Evolutionary conservation across 352 stramenopile genomes (phyloP).

Genomic region (Blastocystis sp.): DNA sequence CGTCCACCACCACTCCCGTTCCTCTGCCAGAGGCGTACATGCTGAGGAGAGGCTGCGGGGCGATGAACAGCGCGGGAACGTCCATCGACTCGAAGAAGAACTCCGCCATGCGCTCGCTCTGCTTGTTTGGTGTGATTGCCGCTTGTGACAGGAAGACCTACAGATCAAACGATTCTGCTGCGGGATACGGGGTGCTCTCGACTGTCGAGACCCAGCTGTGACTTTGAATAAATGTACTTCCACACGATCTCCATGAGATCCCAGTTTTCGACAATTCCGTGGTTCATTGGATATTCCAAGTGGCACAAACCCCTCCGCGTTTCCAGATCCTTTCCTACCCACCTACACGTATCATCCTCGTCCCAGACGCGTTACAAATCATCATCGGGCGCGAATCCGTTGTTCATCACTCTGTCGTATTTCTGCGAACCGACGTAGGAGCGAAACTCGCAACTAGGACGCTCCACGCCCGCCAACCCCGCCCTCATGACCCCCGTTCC

Average conservation of each 20-base stretch:
- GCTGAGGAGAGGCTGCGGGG: constrained; percentile 61
- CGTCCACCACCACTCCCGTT: constrained; percentile 65
- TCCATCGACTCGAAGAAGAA: constrained; percentile 69
- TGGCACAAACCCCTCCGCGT: constrained; percentile 81
- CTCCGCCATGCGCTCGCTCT: constrained; percentile 58
- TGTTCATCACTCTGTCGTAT: constrained; percentile 91
- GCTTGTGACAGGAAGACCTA: constrained; percentile 84
- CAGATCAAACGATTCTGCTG: constrained; percentile 83
- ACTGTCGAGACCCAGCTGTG: constrained; percentile 75
- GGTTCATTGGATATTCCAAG: constrained; percentile 86
- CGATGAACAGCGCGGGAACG: constrained; percentile 61
- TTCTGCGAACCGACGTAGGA: constrained; percentile 90
- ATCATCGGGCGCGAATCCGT: constrained; percentile 77
- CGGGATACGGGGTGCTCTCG: constrained; percentile 77
- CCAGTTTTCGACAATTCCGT: constrained; percentile 89
- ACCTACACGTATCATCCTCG: constrained; percentile 75
- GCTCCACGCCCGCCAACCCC: constrained; percentile 91
- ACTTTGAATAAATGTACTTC: constrained; percentile 77
- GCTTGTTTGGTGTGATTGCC: constrained; percentile 82
- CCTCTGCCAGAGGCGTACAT: constrained; percentile 8
- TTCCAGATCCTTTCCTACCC: constrained; percentile 76
- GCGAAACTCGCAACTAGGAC: constrained; percentile 87
- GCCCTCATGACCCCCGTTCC: constrained; percentile 91
- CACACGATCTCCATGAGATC: constrained; percentile 85
- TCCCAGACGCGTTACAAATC: neutral